These are phyloP conservation scores for Talaromyces sp. DNA, from an alignment of 2,329 filamentous ascomycete genomes.

Conservation along the genomic window DNA sequence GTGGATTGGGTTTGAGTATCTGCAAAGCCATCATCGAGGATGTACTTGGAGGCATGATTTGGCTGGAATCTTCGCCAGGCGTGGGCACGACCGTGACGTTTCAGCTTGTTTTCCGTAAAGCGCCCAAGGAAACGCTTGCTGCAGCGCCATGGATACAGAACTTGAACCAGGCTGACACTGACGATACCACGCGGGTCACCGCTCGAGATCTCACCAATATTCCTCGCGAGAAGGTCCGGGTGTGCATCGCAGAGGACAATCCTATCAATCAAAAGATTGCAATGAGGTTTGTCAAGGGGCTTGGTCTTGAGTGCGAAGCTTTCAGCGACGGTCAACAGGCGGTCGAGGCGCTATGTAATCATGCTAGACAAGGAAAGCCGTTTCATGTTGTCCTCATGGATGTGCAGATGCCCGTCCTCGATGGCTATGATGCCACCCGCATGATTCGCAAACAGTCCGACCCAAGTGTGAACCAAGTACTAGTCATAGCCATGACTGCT, in stretches of 20 bases:
- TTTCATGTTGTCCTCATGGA: slow-evolving; percentile 95
- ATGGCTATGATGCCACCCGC: slow-evolving; percentile 87
- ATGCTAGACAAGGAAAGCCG: slow-evolving; percentile 65
- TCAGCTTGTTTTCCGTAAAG: slow-evolving; percentile 80
- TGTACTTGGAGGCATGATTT: slow-evolving; percentile 82
- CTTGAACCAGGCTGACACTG: slow-evolving; percentile 32
- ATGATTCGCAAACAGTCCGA: slow-evolving; percentile 72
- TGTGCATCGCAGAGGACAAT: slow-evolving; percentile 95
- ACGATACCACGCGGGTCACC: slow-evolving; percentile 40
- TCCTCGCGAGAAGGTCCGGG: slow-evolving; percentile 70
- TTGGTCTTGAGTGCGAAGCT: slow-evolving; percentile 82
- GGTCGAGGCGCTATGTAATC: slow-evolving; percentile 74
- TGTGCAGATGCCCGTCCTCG: slow-evolving; percentile 90
- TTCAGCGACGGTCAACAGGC: slow-evolving; percentile 88
- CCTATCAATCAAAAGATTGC: slow-evolving; percentile 92
- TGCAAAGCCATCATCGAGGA: slow-evolving; percentile 92
- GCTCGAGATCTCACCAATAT: slow-evolving; percentile 67
- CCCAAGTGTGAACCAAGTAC: slow-evolving; percentile 70
- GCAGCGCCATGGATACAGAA: slow-evolving; percentile 54
- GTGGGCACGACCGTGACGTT: slow-evolving; percentile 64
- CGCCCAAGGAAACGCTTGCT: slow-evolving; percentile 54
- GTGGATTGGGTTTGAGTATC: slow-evolving; percentile 84
- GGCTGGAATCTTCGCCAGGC: slow-evolving; percentile 71
- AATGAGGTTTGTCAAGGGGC: slow-evolving; percentile 79
- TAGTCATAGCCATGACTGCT: slow-evolving; percentile 98